Conservation (phyloP, 2,329 filamentous ascomycete species). For the Talaromyces funiculosus region DNA sequence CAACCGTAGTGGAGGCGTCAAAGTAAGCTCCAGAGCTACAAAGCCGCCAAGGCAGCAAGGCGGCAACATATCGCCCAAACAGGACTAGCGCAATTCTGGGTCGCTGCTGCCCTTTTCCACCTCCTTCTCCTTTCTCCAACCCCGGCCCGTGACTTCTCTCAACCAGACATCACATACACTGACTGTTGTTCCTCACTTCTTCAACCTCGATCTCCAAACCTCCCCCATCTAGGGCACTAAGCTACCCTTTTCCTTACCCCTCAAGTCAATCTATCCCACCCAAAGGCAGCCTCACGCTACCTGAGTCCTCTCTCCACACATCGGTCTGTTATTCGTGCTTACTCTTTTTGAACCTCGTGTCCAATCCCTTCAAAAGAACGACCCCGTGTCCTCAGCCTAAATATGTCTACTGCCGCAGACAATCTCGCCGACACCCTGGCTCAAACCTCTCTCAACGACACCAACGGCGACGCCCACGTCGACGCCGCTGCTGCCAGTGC, state of each 20-base stretch:
- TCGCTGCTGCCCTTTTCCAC: conserved; percentile 20
- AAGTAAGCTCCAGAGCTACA: not conserved
- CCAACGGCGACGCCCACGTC: conserved; percentile 61
- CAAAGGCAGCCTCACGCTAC: conserved; percentile 47
- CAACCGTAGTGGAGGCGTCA: too few species aligned
- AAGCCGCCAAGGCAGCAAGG: conserved; percentile 7
- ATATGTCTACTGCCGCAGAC: conserved; percentile 80
- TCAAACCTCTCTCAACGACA: conserved; percentile 58
- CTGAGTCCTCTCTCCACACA: conserved; percentile 57
- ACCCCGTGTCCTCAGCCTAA: conserved; percentile 42
- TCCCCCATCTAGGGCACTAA: conserved; percentile 75
- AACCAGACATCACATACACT: conserved; percentile 12
- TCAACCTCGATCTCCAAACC: conserved; percentile 21
- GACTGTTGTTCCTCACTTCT: conserved; percentile 15
- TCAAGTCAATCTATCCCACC: conserved; percentile 40
- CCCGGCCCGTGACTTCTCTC: conserved; percentile 5
- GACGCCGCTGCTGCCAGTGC: conserved; percentile 95
- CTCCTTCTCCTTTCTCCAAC: conserved; percentile 19
- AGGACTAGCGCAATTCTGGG: conserved; percentile 8
- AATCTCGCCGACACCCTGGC: conserved; percentile 63
- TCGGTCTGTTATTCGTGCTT: conserved; percentile 20
- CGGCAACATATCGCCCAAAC: not conserved
- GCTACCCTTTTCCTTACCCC: conserved; percentile 69
- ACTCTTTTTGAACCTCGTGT: too few species aligned
- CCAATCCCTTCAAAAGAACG: conserved; percentile 6